Percentiles rank a stretch among this genome's conserved stretches.
Conservation (phyloP, 2,329 filamentous ascomycete species). For the Cercospora sesami region DNA sequence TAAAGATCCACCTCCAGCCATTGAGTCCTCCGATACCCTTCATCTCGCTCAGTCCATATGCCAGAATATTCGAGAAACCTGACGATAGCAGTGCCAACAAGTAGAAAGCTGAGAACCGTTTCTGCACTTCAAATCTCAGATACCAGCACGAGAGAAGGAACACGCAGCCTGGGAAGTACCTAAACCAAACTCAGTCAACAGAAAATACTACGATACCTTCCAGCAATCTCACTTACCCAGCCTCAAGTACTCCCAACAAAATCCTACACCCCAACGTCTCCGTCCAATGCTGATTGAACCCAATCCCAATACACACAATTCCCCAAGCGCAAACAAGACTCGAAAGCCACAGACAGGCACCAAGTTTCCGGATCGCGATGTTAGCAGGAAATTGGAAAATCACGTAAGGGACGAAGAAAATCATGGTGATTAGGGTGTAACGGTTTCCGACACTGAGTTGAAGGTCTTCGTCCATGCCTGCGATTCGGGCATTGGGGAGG, state of each 20-base stretch:
- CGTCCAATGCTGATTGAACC: slow-evolving; percentile 35
- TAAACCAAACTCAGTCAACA: neutral
- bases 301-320: slow-evolving; percentile 39
- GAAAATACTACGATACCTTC: neutral
- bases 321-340: slow-evolving; percentile 43
- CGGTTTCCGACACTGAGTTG: slow-evolving; percentile 30
- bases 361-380: slow-evolving; percentile 40
- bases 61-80: slow-evolving; percentile 24
- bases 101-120: slow-evolving; percentile 26
- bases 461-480: slow-evolving; percentile 35
- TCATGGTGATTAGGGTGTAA: slow-evolving; percentile 43
- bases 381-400: slow-evolving; percentile 31
- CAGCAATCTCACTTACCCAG: slow-evolving; percentile 29
- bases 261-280: slow-evolving; percentile 37
- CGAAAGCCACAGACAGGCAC: slow-evolving; percentile 41
- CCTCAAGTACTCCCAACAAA: slow-evolving; percentile 40
- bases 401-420: slow-evolving; percentile 40
- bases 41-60: slow-evolving; percentile 24
- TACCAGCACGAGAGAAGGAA: slow-evolving; percentile 26
- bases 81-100: slow-evolving; percentile 20
- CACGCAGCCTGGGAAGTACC: slow-evolving; percentile 26
- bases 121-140: slow-evolving; percentile 26
- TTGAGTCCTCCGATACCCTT: slow-evolving; percentile 45
- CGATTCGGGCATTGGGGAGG: slow-evolving; percentile 22
- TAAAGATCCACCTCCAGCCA: slow-evolving; percentile 51